Evolutionary conservation across 306 rosid species (phyloP).

Genomic region (Crataegus laevigata): DNA sequence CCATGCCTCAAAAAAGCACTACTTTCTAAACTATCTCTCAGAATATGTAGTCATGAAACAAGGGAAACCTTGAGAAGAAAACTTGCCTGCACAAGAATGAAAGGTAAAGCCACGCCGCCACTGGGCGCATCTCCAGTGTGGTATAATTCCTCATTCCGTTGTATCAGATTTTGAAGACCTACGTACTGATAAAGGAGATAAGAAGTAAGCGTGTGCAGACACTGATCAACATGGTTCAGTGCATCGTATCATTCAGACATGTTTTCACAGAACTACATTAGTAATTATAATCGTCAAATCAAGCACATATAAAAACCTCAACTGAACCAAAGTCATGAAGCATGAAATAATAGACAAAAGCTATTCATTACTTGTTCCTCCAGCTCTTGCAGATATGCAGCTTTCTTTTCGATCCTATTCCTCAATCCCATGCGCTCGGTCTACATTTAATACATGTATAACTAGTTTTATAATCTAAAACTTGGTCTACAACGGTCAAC

Average conservation of each 20-base stretch:
- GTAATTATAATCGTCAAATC: neutral
- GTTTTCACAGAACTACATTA: neutral
- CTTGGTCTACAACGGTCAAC: neutral
- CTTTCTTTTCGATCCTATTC: constrained; percentile 79
- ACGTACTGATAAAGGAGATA: constrained; percentile 43
- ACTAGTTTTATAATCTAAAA: constrained; percentile 14
- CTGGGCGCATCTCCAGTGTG: constrained; percentile 79
- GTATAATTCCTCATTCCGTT: constrained; percentile 79
- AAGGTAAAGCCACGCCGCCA: constrained; percentile 94
- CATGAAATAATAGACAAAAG: constrained; percentile 8
- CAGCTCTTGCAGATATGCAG: constrained; percentile 87
- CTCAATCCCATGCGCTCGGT: constrained; percentile 66
- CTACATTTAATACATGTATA: constrained; percentile 40
- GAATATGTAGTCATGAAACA: constrained; percentile 3
- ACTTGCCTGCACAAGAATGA: constrained; percentile 87
- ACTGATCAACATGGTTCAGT: neutral
- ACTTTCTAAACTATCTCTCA: neutral
- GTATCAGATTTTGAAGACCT: constrained; percentile 88
- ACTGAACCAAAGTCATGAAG: neutral
- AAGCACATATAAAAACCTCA: neutral
- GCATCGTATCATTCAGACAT: neutral
- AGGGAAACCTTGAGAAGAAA: constrained; percentile 15
- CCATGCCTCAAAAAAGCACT: neutral
- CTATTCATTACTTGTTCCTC: constrained; percentile 70
- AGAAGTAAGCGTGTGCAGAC: constrained; percentile 24